Percentiles rank a stretch among this genome's conserved stretches.
These are phyloP conservation scores for Aspergillus felis DNA, from an alignment of 2,329 filamentous ascomycete species.

Conservation along the genomic window DNA sequence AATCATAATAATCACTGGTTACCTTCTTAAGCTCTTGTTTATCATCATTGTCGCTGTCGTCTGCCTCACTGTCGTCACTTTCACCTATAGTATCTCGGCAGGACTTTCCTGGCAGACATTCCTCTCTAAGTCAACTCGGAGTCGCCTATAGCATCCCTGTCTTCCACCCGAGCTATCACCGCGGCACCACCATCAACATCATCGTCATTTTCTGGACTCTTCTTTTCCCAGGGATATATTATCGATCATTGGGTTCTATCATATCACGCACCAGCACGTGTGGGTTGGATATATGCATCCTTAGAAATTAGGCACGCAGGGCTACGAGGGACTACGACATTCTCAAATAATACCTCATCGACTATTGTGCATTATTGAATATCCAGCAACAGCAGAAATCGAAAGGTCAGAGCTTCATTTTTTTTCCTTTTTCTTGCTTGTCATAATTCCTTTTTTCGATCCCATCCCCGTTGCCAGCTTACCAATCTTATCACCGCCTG, in stretches of 20 bases:
- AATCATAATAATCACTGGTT: neutral
- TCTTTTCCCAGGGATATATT: neutral
- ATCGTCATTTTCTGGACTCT: neutral
- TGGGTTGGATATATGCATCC: neutral
- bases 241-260: neutral
- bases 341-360: neutral
- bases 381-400: neutral
- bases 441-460: neutral
- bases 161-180: neutral
- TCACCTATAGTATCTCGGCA: neutral
- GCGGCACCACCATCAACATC: neutral
- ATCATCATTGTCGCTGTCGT: neutral
- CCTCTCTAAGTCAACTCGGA: neutral
- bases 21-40: neutral
- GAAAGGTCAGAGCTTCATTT: neutral
- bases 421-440: neutral
- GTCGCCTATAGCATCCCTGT: neutral
- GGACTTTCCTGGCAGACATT: neutral
- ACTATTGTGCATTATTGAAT: neutral
- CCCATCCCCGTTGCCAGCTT: neutral
- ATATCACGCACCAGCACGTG: neutral
- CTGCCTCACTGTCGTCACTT: neutral
- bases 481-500: neutral
- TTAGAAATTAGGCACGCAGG: neutral
- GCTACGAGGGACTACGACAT: neutral